Base-by-base conservation (phyloP, 2,329 filamentous ascomycete genomes). In the Fusarium anguioides region DNA sequence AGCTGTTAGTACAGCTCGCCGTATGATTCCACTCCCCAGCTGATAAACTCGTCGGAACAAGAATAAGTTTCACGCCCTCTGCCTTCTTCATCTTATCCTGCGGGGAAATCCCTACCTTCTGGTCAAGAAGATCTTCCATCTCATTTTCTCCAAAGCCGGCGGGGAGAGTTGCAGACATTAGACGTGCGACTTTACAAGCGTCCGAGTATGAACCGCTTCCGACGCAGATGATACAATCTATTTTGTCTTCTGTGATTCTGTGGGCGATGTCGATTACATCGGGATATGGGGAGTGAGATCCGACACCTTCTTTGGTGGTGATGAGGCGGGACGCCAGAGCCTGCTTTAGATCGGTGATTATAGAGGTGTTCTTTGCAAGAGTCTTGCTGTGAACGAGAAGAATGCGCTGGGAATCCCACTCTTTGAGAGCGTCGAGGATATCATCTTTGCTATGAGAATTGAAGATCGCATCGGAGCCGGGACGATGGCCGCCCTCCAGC, bases 211-310 rank as follows among this genome's bases (percentile, higher is more conserved):
- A 63, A 8, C 60, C 60, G 5, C 60, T 63, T 0, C 60, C 60
- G 0, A 63, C 33, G 1, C 60, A 50, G 9, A 63, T 11, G 1
- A 64, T 11, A 24, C 60, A 63, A 4, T 63, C 59, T n/a, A 58
- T 36, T 0, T 21, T 18, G 5, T 64, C 12, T 5, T 36, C n/a
- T 0, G 18, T 64, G n/a, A 64, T 58, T 2, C 17, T 8, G 0
- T 63, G 50, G 0, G 60, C 50, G 4, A 63, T 63, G 12, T 63
- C 50, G 12, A 63, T 64, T 2, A 64, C 60, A 41, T 63, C 58
- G 0, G 12, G 6, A 20, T 64, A 63, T 12, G 60, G 60, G 0
- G 58, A 63, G 20, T 63, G 60, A 1, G 60, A 64, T 12, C 58
- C 60, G 4, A 63, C 60, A 2, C 60, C 60, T n/a, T 63, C 58